Base-by-base conservation (phyloP, 345 rosid species). In the Gossypium mustelinum region DNA sequence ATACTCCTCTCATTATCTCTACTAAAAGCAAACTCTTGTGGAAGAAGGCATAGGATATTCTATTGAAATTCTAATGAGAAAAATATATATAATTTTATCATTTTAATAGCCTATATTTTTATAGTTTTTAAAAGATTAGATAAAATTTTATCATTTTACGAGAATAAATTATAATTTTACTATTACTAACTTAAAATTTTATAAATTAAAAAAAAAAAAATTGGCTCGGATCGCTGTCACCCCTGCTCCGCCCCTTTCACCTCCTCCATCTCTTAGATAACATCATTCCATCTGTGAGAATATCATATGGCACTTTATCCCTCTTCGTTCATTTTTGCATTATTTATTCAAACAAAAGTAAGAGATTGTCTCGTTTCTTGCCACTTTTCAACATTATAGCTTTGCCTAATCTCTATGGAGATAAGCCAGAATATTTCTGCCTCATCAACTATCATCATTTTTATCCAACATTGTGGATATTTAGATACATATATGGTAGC, bases 151-250 rank as follows among this genome's bases (percentile, higher is more conserved):
- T 34, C 1, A 1, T 34, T 34, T 4, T 34, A 1, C 0, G 0
- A 34, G 0, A 34, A 34, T 0, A 34, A 34, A 34, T 0, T 5
- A 34, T 0, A 34, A 34, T 5, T 5, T 34, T 1, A 34, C 6
- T 34, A 34, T 34, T 5, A 5, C 0, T 34, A 4, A 5, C 1
- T 34, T 5, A 34, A 34, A 34, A 34, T 5, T 34, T 34, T 34
- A 4, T 34, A 34, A 34, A 34, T 0, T 29, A 29, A 4, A 29
- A 29, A 29, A 29, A 29, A 4, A 29, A 34, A 34, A 34, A 0
- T 4, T 4, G 39, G 1, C 39, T 34, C 1, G 6, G 39, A 34
- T 34, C 39, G 4, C 39, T 34, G 6, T 4, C 39, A 34, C 39
- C 6, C 39, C 6, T 29, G 39, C 34, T 29, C 34, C 5, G 34